Percentiles rank a stretch among this genome's conserved stretches.
These are phyloP conservation scores for Pleurozium schreberi DNA, from an alignment of 225 moss, liverwort and hornwort genomes.

Conservation along the genomic window DNA sequence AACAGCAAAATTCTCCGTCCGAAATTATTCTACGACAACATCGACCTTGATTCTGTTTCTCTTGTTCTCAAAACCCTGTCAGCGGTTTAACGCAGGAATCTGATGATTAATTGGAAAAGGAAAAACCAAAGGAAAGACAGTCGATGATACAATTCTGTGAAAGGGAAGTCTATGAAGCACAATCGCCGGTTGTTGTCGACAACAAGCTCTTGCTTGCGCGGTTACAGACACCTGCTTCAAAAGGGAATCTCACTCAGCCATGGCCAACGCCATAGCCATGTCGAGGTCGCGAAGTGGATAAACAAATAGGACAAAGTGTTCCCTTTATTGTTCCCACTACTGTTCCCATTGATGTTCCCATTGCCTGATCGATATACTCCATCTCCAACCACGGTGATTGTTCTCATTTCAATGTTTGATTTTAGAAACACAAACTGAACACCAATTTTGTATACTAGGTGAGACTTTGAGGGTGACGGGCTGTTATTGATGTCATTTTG, in stretches of 20 bases:
- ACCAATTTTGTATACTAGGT: background rate
- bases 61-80: background rate
- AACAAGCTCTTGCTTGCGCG: background rate
- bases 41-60: background rate
- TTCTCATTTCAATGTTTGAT: background rate
- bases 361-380: background rate
- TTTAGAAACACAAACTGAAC: background rate
- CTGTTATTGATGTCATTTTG: background rate
- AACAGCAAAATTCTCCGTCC: background rate
- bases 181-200: background rate
- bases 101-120: too few relatives aligned
- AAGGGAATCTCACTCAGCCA: background rate
- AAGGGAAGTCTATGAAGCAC: background rate
- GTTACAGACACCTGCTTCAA: background rate
- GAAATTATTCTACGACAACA: background rate
- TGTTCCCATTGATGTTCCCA: background rate
- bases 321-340: background rate
- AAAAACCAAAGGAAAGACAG: background rate
- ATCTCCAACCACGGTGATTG: background rate
- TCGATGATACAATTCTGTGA: background rate
- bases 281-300: background rate
- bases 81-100: background rate
- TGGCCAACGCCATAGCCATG: constrained; percentile 3
- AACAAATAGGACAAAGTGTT: background rate
- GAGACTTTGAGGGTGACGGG: too few relatives aligned